Evolutionary conservation across 2,329 filamentous ascomycete species (phyloP).

Genomic region (Kalmusia sp.): DNA sequence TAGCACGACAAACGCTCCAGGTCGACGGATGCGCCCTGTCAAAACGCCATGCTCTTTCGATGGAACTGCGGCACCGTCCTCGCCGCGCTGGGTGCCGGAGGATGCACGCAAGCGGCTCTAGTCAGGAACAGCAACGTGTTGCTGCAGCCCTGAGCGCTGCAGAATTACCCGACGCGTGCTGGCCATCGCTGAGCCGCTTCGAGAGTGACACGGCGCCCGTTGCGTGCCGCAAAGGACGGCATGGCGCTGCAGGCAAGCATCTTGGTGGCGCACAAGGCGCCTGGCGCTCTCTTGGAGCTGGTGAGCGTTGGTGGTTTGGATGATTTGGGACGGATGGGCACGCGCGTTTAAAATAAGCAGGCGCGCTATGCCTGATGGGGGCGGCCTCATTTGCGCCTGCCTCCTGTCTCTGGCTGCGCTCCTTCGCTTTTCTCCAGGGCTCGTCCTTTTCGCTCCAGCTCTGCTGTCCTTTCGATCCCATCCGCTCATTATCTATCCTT

Average conservation of each 20-base stretch:
- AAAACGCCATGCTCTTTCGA: too few species aligned
- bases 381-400: slow-evolving; percentile 41
- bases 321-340: slow-evolving; percentile 25
- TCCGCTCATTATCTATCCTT: slow-evolving; percentile 47
- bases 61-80: too few species aligned
- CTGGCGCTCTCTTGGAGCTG: slow-evolving; percentile 22
- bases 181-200: neutral
- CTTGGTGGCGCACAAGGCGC: too few species aligned
- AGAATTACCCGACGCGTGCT: slow-evolving; percentile 19
- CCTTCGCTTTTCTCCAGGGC: slow-evolving; percentile 36
- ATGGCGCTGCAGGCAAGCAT: slow-evolving; percentile 8
- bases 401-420: slow-evolving; percentile 44
- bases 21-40: too few species aligned
- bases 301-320: slow-evolving; percentile 21
- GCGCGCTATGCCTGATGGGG: slow-evolving; percentile 33
- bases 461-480: slow-evolving; percentile 39
- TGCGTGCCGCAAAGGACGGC: neutral
- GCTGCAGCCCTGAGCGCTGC: slow-evolving; percentile 12
- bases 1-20: too few species aligned
- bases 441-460: slow-evolving; percentile 27
- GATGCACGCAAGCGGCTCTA: neutral
- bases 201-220: slow-evolving; percentile 7
- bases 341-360: slow-evolving; percentile 39
- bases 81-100: too few species aligned
- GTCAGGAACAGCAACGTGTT: neutral